Evolutionary conservation across 768 basidiomycete genomes (phyloP), one percentile per base, ranked within the genome.

Genomic region (Boletus tylopilopsis): DNA sequence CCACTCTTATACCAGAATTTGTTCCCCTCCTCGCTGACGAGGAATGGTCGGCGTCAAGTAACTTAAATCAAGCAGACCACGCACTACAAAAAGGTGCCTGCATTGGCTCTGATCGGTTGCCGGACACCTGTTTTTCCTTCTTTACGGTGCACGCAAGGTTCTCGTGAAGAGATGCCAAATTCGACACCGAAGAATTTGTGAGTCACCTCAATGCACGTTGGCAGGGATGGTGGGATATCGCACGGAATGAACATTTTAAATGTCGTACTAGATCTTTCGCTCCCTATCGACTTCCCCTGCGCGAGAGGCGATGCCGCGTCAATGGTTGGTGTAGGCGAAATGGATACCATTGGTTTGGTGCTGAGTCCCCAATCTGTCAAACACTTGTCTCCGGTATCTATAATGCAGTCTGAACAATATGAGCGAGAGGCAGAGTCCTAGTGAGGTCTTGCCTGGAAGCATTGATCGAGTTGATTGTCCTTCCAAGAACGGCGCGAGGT

Each of bases 91-190:
- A 53, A 16, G 6, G 47, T 40, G 10, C 37, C 10, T 23, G 49
- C 49, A 4, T 37, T 18, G 13, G 42, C 37, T 8, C 19, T 34
- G 12, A 49, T 45, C 15, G 32, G 29, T 4, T 49, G 42, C 50
- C 50, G 42, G 13, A 21, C 23, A 2, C 13, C 1, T 11, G n/a
- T n/a, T n/a, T 11, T 23, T 19, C n/a, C 7, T 23, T 36, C 47
- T 21, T 45, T 32, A 4, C 44, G 36, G 22, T 45, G n/a, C n/a
- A 29, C 52, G 9, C 30, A 47, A 16, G 38, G 52, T 34, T 49
- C 47, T 27, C 47, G 32, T 30, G 12, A 11, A 9, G 23, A 48
- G 9, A 41, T 16, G 18, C 42, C 21, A 9, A 45, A 53, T 27
- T 23, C 23, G 36, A 33, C 52, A 6, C 19, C 27, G 10, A 49